These are phyloP conservation scores for Diplodia sapinea DNA, from an alignment of 2,329 filamentous ascomycete genomes.

Conservation along the genomic window DNA sequence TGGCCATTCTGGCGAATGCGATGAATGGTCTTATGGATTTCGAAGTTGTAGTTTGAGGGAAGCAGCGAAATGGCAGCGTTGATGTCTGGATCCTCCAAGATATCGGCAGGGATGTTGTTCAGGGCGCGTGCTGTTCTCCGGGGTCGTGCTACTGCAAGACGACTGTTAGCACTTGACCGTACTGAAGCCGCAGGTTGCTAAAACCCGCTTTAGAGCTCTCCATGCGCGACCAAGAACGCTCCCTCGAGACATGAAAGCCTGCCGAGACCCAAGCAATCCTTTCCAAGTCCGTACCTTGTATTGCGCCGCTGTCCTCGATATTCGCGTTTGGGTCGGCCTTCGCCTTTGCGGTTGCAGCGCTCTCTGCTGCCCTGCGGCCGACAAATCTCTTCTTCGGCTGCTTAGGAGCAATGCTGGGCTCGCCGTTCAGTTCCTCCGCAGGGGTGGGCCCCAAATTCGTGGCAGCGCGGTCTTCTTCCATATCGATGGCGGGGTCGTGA, in stretches of 20 bases:
- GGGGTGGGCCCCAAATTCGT: constrained; percentile 71
- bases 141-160: constrained; percentile 68
- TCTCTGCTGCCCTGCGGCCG: constrained; percentile 74
- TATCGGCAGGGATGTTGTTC: constrained; percentile 88
- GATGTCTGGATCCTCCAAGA: constrained; percentile 82
- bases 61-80: constrained; percentile 86
- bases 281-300: constrained; percentile 63
- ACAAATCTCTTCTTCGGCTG: constrained; percentile 94
- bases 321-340: constrained; percentile 48
- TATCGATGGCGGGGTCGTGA: constrained; percentile 44
- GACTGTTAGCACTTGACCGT: constrained; percentile 31
- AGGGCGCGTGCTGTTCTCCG: constrained; percentile 78
- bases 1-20: constrained; percentile 81
- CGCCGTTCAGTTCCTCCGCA: constrained; percentile 66
- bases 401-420: constrained; percentile 57
- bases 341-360: constrained; percentile 54
- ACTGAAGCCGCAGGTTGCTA: background rate
- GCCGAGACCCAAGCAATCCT: too few relatives aligned
- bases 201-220: background rate
- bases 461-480: constrained; percentile 77
- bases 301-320: constrained; percentile 67
- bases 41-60: constrained; percentile 96
- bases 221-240: too few relatives aligned
- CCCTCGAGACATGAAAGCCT: background rate
- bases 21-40: constrained; percentile 98